These are phyloP conservation scores for Apophysomyces elegans DNA, from an alignment of 371 early-diverging fungal species.

Conservation along the genomic window DNA sequence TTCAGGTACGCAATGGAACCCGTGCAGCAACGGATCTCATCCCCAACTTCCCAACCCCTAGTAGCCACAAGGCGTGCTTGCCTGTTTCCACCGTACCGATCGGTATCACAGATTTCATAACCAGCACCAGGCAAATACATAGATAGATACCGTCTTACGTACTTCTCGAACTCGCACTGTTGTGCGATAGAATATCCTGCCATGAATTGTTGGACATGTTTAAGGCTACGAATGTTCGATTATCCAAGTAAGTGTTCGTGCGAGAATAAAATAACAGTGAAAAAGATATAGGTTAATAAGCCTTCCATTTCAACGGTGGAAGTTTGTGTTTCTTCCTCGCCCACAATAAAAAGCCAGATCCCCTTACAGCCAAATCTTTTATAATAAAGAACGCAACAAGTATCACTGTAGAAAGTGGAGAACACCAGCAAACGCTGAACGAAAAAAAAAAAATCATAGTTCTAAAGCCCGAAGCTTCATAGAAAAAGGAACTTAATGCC, in stretches of 20 bases:
- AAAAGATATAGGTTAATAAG: neutral
- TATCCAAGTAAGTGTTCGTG: neutral
- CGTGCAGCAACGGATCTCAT: constrained; percentile 67
- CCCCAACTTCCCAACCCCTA: constrained; percentile 68
- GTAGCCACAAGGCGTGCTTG: constrained; percentile 85
- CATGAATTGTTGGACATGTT: constrained; percentile 28
- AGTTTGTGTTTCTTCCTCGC: too few relatives aligned
- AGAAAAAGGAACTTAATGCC: too few relatives aligned
- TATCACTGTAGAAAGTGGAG: too few relatives aligned
- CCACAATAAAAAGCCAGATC: too few relatives aligned
- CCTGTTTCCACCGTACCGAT: constrained; percentile 68
- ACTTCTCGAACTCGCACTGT: constrained; percentile 27
- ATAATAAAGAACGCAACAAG: too few relatives aligned
- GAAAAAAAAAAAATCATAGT: too few relatives aligned
- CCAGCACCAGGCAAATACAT: constrained; percentile 76
- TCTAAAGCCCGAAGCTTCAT: too few relatives aligned
- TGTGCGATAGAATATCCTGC: constrained; percentile 20
- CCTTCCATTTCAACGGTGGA: neutral
- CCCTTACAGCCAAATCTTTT: too few relatives aligned
- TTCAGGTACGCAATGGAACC: constrained; percentile 75
- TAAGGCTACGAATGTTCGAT: constrained; percentile 23
- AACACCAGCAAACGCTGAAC: too few relatives aligned
- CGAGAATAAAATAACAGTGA: neutral
- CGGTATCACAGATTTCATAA: constrained; percentile 71
- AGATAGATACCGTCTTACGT: constrained; percentile 34